Evolutionary conservation across 257 asterid species (phyloP).

Genomic region (Solanum pimpinellifolium): DNA sequence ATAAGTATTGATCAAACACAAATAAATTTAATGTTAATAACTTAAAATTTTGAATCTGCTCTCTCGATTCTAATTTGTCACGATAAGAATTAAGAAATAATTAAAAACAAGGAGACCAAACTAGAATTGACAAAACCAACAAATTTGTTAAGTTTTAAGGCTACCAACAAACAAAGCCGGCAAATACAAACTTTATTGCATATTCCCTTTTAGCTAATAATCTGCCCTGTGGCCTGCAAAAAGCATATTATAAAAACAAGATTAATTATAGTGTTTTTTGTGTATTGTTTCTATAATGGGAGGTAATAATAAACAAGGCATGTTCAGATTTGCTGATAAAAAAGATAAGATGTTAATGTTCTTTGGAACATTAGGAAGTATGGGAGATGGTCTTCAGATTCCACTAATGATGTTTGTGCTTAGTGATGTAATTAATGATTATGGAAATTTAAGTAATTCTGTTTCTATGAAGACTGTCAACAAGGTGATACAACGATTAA

Average conservation of each 20-base stretch:
- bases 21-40: neutral
- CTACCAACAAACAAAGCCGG: slow-evolving; percentile 33
- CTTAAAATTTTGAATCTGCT: neutral
- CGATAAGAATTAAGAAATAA: neutral
- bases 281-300: slow-evolving; percentile 9
- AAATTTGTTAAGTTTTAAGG: neutral
- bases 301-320: slow-evolving; percentile 20
- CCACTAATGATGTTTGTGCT: slow-evolving; percentile 77
- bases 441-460: slow-evolving; percentile 19
- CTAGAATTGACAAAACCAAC: neutral
- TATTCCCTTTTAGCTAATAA: neutral
- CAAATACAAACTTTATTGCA: slow-evolving; percentile 5
- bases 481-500: slow-evolving; percentile 26
- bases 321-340: slow-evolving; percentile 65
- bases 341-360: slow-evolving; percentile 57
- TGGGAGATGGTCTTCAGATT: slow-evolving; percentile 86
- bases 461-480: slow-evolving; percentile 30
- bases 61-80: neutral
- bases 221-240: slow-evolving; percentile 28
- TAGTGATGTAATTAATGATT: slow-evolving; percentile 59
- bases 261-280: neutral
- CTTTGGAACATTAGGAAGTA: slow-evolving; percentile 65
- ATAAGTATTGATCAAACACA: fast-evolving
- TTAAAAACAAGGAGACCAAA: neutral
- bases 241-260: slow-evolving; percentile 11